Conservation (phyloP, 768 basidiomycete genomes). For the Rhodotorula kratochvilovae region DNA sequence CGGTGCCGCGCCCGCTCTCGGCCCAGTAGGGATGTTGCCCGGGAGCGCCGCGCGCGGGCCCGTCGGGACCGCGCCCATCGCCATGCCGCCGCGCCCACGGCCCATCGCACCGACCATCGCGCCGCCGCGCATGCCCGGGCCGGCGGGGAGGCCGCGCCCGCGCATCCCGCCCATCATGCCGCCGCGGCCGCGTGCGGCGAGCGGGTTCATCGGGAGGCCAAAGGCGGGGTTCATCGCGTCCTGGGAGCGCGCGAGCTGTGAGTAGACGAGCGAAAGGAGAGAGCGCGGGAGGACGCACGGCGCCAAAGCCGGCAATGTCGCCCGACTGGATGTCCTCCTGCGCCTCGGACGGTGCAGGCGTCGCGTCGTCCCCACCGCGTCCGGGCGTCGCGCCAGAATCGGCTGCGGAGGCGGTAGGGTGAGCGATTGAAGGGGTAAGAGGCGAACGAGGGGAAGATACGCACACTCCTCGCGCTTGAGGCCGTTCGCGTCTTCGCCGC, state of each 20-base stretch:
- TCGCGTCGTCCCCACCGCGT: conserved; percentile 5
- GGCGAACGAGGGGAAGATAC: conserved; percentile 61
- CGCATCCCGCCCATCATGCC: not conserved
- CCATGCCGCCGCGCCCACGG: not conserved
- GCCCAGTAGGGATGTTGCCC: conserved; percentile 28
- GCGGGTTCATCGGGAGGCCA: not conserved
- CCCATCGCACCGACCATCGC: not conserved
- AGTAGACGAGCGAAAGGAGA: too few species aligned
- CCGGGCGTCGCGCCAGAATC: conserved; percentile 54
- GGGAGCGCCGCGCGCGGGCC: conserved; percentile 24
- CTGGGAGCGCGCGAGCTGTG: not conserved
- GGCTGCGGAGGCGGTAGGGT: conserved; percentile 65
- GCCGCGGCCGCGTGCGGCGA: conserved; percentile 10
- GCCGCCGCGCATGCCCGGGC: conserved; percentile 1
- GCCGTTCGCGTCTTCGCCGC: not conserved
- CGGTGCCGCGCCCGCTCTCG: conserved; percentile 1
- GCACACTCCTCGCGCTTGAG: not conserved
- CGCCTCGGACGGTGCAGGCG: not conserved
- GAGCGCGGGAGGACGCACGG: not conserved
- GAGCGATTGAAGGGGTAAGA: not conserved
- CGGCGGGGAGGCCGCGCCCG: not conserved
- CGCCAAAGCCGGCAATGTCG: conserved; percentile 20
- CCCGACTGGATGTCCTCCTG: conserved; percentile 26
- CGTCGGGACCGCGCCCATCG: conserved; percentile 3
- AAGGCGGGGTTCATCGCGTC: conserved; percentile 14